A percentile compares a stretch with the other conserved stretches of the same genome.
phyloP scores from a whole-genome alignment of 208 protist species.

The Acanthamoeba triangularis region DNA sequence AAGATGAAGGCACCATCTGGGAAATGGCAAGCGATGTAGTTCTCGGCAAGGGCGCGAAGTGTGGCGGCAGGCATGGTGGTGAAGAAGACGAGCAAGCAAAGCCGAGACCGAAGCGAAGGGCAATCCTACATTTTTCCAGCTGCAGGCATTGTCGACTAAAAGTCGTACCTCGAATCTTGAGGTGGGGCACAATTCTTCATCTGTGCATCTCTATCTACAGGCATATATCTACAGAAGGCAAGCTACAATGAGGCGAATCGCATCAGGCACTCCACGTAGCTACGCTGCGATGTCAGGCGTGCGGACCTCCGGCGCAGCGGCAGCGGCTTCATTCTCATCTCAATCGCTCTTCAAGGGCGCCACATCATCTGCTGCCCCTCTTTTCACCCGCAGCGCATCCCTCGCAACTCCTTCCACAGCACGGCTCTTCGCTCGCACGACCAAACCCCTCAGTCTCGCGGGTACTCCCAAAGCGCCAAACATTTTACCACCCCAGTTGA shows the following conservation, averaged over 20 bases:
- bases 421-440: background rate
- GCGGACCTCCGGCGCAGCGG: background rate
- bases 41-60: no score
- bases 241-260: background rate
- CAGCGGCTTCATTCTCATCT: background rate
- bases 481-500: background rate
- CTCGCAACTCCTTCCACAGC: background rate
- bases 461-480: background rate
- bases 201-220: background rate
- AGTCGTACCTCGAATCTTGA: background rate
- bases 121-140: no score
- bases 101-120: no score
- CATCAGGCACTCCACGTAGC: background rate
- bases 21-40: no score
- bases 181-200: no score
- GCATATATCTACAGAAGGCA: background rate
- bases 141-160: no score
- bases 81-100: no score
- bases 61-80: no score
- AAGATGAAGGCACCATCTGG: no score
- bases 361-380: background rate
- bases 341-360: background rate
- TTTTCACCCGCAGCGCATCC: background rate
- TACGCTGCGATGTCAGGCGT: background rate
- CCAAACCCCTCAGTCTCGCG: background rate